Percentiles rank a stretch among this genome's conserved stretches.
phyloP scores from a whole-genome alignment of 2,329 filamentous ascomycete species.

The Cephalotrichum gorgonifer region DNA sequence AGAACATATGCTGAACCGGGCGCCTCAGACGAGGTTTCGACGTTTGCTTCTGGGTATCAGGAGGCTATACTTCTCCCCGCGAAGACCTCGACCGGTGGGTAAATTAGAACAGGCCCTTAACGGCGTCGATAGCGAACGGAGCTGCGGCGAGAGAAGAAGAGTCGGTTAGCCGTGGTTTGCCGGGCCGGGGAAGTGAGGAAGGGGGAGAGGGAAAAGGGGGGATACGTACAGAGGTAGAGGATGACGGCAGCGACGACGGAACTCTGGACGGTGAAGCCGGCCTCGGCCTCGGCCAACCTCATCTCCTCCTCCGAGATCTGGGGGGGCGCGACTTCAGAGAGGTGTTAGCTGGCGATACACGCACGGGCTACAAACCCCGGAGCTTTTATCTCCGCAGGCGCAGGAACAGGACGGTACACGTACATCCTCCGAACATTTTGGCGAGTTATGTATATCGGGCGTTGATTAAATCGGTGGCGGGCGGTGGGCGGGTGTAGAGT shows the following conservation, averaged over 20 bases:
- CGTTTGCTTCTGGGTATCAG: no score
- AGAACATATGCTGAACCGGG: no score
- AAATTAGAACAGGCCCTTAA: constrained; percentile 30
- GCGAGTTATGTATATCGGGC: neutral
- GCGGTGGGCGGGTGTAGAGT: neutral
- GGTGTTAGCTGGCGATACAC: neutral
- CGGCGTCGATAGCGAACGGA: constrained; percentile 47
- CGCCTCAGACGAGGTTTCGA: no score
- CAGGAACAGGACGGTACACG: constrained; percentile 13
- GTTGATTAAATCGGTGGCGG: neutral
- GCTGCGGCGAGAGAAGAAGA: no score
- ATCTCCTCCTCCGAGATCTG: constrained; percentile 62
- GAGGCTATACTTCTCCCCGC: no score
- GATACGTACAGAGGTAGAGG: constrained; percentile 63
- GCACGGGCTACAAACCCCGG: neutral
- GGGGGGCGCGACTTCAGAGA: constrained; percentile 50
- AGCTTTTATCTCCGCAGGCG: neutral
- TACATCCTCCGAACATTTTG: constrained; percentile 55
- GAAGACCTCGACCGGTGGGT: no score
- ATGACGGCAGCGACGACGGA: constrained; percentile 55
- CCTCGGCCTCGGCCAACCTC: constrained; percentile 56
- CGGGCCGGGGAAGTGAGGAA: neutral
- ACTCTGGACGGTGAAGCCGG: constrained; percentile 55
- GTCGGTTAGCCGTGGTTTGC: neutral
- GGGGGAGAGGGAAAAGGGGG: no score